Conservation (phyloP, 768 basidiomycete species). For the Russula earlei region DNA sequence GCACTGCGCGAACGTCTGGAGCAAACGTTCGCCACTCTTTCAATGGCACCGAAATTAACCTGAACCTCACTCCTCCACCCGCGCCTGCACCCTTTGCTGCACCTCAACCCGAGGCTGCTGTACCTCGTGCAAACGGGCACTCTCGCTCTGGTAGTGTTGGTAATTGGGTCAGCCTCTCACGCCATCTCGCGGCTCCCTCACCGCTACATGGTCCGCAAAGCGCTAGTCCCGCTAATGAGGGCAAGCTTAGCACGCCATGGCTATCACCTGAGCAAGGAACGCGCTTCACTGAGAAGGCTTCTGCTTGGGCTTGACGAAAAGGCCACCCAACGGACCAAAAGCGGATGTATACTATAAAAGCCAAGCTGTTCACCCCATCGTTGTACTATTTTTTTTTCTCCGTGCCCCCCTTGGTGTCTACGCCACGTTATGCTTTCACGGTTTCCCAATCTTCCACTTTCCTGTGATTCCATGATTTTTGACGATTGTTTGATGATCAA, state of each 20-base stretch:
- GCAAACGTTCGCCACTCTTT: slow-evolving; percentile 61
- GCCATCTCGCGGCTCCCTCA: slow-evolving; percentile 41
- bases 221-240: slow-evolving; percentile 49
- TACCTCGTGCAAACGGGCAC: slow-evolving; percentile 49
- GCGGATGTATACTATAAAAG: not conserved
- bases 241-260: slow-evolving; percentile 52
- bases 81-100: slow-evolving; percentile 37
- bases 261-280: slow-evolving; percentile 29
- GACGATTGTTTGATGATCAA: slow-evolving; percentile 15
- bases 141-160: slow-evolving; percentile 73
- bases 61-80: slow-evolving; percentile 50
- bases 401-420: not conserved
- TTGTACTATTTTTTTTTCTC: slow-evolving; percentile 3
- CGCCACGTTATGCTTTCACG: slow-evolving; percentile 16
- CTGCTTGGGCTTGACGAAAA: slow-evolving; percentile 33
- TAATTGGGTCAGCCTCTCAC: slow-evolving; percentile 62
- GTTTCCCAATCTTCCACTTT: not conserved
- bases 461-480: slow-evolving; percentile 10
- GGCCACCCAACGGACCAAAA: not conserved
- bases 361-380: not conserved
- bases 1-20: slow-evolving; percentile 33
- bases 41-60: slow-evolving; percentile 58
- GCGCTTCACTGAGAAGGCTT: slow-evolving; percentile 46
- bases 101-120: slow-evolving; percentile 32
- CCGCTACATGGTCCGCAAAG: slow-evolving; percentile 41